Base-by-base conservation (phyloP, 371 early-diverging fungal genomes). In the Dichotomocladium elegans region DNA sequence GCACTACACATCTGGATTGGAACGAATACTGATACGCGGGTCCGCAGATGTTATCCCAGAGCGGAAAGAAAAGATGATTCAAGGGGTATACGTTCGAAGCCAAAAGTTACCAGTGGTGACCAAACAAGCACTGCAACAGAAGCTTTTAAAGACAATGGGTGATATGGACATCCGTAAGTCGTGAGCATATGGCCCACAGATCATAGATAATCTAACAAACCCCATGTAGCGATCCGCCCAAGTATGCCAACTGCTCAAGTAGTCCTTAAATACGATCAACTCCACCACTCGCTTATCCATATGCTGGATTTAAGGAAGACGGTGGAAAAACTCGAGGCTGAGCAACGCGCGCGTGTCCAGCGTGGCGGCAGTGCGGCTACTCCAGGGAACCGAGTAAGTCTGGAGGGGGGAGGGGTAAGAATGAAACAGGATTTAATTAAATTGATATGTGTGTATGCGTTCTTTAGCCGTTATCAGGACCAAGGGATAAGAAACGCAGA, bases 301-400 rank as follows among this genome's bases (percentile, higher is more conserved):
- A 63, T 93, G 62, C 63, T 93, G 51, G 95, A 95, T 48, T 64
- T 90, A 42, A 91, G 90, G 64, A 89, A 89, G 61, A 68, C 77
- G n/a, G 83, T 80, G 4, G 95, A 95, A 62, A 87, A 87, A 65
- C 61, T 81, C 19, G 93, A 94, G 62, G 67, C 77, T 10, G 93
- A 93, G 41, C 68, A 88, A 27, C 44, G 45, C 4, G 14, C 53
- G 15, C 31, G 27, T 34, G 22, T 44, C 15, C 53, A 53, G 25
- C 41, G 53, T 9, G 34, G 44, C n/a, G 34, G 34, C n/a, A n/a
- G 21, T 37, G 37, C 15, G 14, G 35, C 17, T 15, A 21, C 37
- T 7, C n/a, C n/a, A n/a, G n/a, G n/a, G n/a, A n/a, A n/a, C n/a
- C n/a, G n/a, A n/a, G n/a, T n/a, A n/a, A n/a, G n/a, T n/a, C n/a